These are phyloP conservation scores for Camellia granthamiana DNA, from an alignment of 148 eudicot genomes.

Conservation along the genomic window DNA sequence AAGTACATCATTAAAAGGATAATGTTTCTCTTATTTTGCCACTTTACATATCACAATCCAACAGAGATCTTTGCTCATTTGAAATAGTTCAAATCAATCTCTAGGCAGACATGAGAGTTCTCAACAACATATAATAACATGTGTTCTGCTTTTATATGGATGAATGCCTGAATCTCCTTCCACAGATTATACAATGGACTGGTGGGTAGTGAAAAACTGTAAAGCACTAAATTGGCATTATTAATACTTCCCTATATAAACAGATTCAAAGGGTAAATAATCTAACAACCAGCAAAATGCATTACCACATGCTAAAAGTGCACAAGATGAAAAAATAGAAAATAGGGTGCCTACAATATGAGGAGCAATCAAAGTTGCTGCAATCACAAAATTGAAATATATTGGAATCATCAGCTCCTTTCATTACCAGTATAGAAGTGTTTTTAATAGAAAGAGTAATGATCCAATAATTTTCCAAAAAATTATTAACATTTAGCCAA, in stretches of 20 bases:
- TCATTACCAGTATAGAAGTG: background rate
- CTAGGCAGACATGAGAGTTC: background rate
- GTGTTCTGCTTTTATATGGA: background rate
- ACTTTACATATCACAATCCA: no score
- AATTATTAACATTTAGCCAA: background rate
- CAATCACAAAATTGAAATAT: background rate
- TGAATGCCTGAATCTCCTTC: constrained; percentile 1
- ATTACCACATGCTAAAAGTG: no score
- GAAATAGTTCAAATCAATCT: no score
- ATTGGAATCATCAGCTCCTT: background rate
- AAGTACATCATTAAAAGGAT: no score
- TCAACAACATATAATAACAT: background rate
- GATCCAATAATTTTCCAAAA: background rate
- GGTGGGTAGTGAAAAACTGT: background rate
- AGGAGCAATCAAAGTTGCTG: background rate
- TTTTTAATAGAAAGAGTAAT: background rate
- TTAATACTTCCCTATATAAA: background rate
- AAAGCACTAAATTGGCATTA: background rate
- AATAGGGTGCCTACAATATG: no score
- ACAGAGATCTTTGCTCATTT: no score
- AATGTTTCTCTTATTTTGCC: no score
- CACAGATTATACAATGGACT: background rate
- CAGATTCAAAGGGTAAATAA: background rate
- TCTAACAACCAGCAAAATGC: background rate
- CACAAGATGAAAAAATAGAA: no score